Conservation (phyloP, 495 filamentous ascomycete species). For the Aspergillus sclerotioniger region DNA sequence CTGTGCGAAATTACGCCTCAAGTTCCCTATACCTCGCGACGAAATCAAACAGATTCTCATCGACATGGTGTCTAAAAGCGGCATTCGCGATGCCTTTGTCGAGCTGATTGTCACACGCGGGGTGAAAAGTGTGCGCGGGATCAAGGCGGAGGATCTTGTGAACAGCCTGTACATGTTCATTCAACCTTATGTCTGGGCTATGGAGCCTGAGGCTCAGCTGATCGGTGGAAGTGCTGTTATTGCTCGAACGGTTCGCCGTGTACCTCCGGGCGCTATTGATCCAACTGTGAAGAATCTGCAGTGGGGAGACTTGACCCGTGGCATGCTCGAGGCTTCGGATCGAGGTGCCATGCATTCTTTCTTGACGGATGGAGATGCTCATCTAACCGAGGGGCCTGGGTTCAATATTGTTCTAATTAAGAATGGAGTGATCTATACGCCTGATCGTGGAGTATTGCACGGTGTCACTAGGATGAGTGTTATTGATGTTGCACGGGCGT, state of each 20-base stretch:
- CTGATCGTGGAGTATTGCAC: conserved; percentile 31
- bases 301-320: conserved; percentile 40
- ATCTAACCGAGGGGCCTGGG: conserved; percentile 33
- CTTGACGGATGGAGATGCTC: conserved; percentile 36
- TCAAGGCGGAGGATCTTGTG: conserved; percentile 23
- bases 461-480: conserved; percentile 36
- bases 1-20: conserved; percentile 37
- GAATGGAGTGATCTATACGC: conserved; percentile 30
- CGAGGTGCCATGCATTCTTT: conserved; percentile 34
- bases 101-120: conserved; percentile 43
- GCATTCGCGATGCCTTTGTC: conserved; percentile 40
- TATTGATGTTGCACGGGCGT: conserved; percentile 25
- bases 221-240: conserved; percentile 37
- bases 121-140: conserved; percentile 29
- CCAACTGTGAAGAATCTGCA: conserved; percentile 44
- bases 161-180: conserved; percentile 42
- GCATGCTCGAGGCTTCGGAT: conserved; percentile 29
- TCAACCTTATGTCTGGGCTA: conserved; percentile 39
- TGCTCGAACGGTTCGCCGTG: conserved; percentile 35
- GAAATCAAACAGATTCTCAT: conserved; percentile 33
- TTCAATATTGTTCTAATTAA: conserved; percentile 36
- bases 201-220: conserved; percentile 36
- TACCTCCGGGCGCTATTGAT: conserved; percentile 34
- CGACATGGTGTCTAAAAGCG: conserved; percentile 36
- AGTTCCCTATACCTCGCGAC: conserved; percentile 29